These are phyloP conservation scores for Gossypium aridum DNA, from an alignment of 441 rosid species.

Conservation along the genomic window DNA sequence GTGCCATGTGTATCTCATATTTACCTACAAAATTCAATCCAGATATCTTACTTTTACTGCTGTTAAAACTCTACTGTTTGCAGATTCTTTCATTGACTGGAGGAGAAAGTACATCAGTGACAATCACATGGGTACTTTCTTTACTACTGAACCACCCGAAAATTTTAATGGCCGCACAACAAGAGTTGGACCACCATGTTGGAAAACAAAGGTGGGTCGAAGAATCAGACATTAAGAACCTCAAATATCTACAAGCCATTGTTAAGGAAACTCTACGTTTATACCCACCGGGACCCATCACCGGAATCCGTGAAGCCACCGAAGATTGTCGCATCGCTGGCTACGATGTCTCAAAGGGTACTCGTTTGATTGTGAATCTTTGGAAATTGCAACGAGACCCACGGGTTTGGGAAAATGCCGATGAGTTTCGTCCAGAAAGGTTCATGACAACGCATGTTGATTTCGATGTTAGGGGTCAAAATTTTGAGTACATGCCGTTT, in stretches of 20 bases:
- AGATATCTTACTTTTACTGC: not conserved
- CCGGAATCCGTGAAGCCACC: slow-evolving; percentile 19
- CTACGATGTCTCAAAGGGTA: slow-evolving; percentile 16
- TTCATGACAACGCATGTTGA: slow-evolving; percentile 23
- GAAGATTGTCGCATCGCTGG: slow-evolving; percentile 19
- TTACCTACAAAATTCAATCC: no score
- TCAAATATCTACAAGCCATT: slow-evolving; percentile 40
- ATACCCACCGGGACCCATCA: slow-evolving; percentile 38
- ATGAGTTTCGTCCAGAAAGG: slow-evolving; percentile 33
- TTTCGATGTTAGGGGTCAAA: slow-evolving; percentile 26
- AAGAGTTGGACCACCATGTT: slow-evolving; percentile 34
- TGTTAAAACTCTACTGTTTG: not conserved
- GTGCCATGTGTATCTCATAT: no score
- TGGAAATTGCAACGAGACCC: slow-evolving; percentile 41
- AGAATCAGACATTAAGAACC: slow-evolving; percentile 35
- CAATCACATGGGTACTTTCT: slow-evolving; percentile 33
- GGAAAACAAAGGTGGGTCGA: slow-evolving; percentile 34
- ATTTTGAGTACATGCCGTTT: slow-evolving; percentile 38
- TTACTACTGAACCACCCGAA: slow-evolving; percentile 29
- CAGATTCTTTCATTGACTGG: slow-evolving; percentile 46
- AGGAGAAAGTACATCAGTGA: slow-evolving; percentile 36
- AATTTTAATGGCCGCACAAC: slow-evolving; percentile 25
- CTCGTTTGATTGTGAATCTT: slow-evolving; percentile 22
- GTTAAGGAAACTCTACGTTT: slow-evolving; percentile 47
- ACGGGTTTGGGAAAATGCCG: slow-evolving; percentile 24